Evolutionary conservation across 179 eudicot genomes (phyloP).

Genomic region (Gypsophila paniculata): DNA sequence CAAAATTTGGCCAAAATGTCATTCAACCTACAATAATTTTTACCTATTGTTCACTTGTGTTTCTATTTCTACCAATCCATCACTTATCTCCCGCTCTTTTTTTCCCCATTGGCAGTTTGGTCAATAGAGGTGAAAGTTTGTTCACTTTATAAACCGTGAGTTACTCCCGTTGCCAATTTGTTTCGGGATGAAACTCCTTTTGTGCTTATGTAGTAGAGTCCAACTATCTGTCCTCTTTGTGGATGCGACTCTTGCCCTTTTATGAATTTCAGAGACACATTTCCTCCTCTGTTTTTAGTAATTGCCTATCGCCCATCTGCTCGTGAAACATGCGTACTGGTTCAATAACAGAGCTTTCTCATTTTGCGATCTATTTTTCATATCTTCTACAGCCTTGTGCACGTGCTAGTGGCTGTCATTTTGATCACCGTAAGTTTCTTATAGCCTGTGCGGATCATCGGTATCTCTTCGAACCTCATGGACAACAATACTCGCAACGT

Average conservation of each 20-base stretch:
- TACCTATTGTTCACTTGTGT: too few species aligned
- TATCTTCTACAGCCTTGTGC: slow-evolving; percentile 73
- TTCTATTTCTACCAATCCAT: too few species aligned
- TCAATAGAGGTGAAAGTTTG: too few species aligned
- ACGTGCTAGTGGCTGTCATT: slow-evolving; percentile 79
- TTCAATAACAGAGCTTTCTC: slow-evolving; percentile 2
- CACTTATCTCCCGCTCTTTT: too few species aligned
- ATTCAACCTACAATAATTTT: too few species aligned
- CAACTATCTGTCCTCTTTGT: neutral
- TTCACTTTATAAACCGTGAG: neutral
- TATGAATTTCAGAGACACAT: neutral
- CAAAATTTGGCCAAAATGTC: too few species aligned
- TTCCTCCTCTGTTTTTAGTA: neutral
- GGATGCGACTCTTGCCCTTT: neutral
- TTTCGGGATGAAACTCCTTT: neutral
- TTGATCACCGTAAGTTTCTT: slow-evolving; percentile 94
- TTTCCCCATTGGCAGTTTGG: too few species aligned
- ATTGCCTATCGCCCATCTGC: neutral
- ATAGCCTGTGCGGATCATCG: slow-evolving; percentile 96
- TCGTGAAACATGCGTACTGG: neutral
- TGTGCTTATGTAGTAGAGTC: neutral
- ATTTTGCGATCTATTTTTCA: slow-evolving; percentile 10
- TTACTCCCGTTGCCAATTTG: neutral
- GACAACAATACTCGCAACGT: slow-evolving; percentile 44
- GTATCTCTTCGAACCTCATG: slow-evolving; percentile 78